Evolutionary conservation across 345 rosid genomes (phyloP).

Genomic region (Heritiera littoralis): DNA sequence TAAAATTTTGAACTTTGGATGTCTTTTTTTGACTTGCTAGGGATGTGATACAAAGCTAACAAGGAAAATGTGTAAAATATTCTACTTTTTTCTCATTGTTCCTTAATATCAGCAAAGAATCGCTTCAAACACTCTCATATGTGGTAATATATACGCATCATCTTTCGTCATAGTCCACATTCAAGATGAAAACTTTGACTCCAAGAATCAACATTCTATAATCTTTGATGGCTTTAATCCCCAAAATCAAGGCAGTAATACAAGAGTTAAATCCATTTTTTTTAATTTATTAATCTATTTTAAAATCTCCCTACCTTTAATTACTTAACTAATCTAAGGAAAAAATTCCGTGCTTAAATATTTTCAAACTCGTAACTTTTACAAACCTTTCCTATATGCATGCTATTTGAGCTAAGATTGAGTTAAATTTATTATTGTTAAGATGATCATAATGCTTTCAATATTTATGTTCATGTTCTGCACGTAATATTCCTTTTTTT

Average conservation of each 20-base stretch:
- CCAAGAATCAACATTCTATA: too few relatives aligned
- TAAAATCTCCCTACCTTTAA: too few relatives aligned
- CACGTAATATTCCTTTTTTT: too few relatives aligned
- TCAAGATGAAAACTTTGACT: background rate
- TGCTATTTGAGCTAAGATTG: too few relatives aligned
- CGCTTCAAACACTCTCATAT: background rate
- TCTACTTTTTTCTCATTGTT: background rate
- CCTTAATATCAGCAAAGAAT: slow-evolving; percentile 9
- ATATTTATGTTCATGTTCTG: too few relatives aligned
- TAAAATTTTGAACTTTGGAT: background rate
- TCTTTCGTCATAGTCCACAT: background rate
- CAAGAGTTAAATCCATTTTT: background rate
- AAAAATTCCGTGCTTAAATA: too few relatives aligned
- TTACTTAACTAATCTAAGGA: too few relatives aligned
- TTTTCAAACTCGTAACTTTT: too few relatives aligned
- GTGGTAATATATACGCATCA: background rate
- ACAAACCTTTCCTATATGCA: too few relatives aligned
- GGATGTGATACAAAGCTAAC: background rate
- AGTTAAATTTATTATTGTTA: too few relatives aligned
- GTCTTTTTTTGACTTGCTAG: background rate
- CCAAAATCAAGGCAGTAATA: background rate
- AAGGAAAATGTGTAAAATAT: background rate
- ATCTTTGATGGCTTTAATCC: background rate
- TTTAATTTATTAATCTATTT: too few relatives aligned
- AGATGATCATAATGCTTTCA: too few relatives aligned